Evolutionary conservation across 2,329 filamentous ascomycete species (phyloP), one percentile per base, ranked within the genome.

Genomic region (Davidsoniella neocaledoniae): DNA sequence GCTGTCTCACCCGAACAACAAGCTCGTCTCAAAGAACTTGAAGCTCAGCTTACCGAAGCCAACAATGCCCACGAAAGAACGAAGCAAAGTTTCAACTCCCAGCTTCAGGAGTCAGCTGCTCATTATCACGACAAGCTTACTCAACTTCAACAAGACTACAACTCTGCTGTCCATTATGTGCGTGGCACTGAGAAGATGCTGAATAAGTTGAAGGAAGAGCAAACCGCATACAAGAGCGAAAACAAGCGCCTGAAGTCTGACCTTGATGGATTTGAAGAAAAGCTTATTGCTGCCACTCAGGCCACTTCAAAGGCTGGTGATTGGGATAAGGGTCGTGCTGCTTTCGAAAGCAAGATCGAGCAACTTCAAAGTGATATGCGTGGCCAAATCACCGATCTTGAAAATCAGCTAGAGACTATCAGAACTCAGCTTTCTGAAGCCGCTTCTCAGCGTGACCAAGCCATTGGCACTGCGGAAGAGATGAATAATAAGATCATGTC

Each of bases 101-200:
- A 90, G 49, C 80, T 86, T 53, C 83, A 91, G 57, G 86, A 94
- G 59, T 82, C 86, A n/a, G 90, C 94, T 62, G 74, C 79, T 50
- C 77, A 84, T 43, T 96, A 94, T 67, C 83, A 88, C 54, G 88
- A 95, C 62, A 95, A 95, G 64, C 73, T 98, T 48, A 77, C 86
- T 53, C 88, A 94, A 61, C 77, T 98, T 29, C 88, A 96, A 66
- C 94, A 88, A 61, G 91, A 98, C 63, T 95, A 98, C 62, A 87
- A 95, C 64, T 94, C 91, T 40, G 90, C 91, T 14, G 88, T 96
- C 46, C 91, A 95, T 64, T 98, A 98, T 60, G 86, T 98, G 57
- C 93, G 94, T 65, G 91, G 91, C 52, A 96, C 91, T 1, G 91
- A 98, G 66, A 96, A 95, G 74, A 95, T 98, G 87, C 76, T 98